These are phyloP conservation scores for Sextonia rubra DNA, from an alignment of 164 flowering plant species.

Conservation along the genomic window DNA sequence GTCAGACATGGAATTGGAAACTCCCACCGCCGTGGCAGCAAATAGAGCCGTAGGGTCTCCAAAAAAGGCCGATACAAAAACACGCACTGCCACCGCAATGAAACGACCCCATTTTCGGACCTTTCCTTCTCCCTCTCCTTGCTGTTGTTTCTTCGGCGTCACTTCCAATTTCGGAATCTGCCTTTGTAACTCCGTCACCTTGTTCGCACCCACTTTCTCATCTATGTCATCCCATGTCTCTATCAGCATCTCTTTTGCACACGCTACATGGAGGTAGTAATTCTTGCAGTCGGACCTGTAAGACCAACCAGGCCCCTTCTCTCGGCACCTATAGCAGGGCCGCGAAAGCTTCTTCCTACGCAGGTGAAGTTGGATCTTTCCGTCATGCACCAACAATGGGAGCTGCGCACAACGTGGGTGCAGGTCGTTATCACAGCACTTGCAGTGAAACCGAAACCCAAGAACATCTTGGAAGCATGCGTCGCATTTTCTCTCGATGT, in stretches of 20 bases:
- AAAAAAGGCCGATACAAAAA: slow-evolving; percentile 45
- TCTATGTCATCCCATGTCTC: slow-evolving; percentile 62
- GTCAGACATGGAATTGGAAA: slow-evolving; percentile 25
- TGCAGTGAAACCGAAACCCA: slow-evolving; percentile 56
- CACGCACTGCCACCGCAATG: slow-evolving; percentile 39
- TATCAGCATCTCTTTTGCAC: slow-evolving; percentile 54
- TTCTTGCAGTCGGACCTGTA: slow-evolving; percentile 45
- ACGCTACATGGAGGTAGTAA: slow-evolving; percentile 57
- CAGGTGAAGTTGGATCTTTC: slow-evolving; percentile 34
- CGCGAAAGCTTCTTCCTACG: slow-evolving; percentile 28
- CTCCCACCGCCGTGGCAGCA: slow-evolving; percentile 30
- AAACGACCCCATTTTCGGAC: slow-evolving; percentile 39
- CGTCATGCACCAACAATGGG: slow-evolving; percentile 46
- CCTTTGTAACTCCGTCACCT: slow-evolving; percentile 35
- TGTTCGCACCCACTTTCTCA: slow-evolving; percentile 37
- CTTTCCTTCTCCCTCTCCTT: slow-evolving; percentile 21
- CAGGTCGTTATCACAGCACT: slow-evolving; percentile 48
- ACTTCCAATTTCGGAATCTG: slow-evolving; percentile 42
- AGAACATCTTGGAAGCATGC: slow-evolving; percentile 41
- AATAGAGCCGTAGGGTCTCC: slow-evolving; percentile 34
- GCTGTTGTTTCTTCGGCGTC: slow-evolving; percentile 20
- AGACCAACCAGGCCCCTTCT: slow-evolving; percentile 48
- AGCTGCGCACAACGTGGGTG: slow-evolving; percentile 67
- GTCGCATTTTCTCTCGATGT: slow-evolving; percentile 34
- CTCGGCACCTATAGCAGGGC: slow-evolving; percentile 44